Evolutionary conservation across 495 filamentous ascomycete species (phyloP), one percentile per base, ranked within the genome.

Genomic region (Penicillium bialowiezense): DNA sequence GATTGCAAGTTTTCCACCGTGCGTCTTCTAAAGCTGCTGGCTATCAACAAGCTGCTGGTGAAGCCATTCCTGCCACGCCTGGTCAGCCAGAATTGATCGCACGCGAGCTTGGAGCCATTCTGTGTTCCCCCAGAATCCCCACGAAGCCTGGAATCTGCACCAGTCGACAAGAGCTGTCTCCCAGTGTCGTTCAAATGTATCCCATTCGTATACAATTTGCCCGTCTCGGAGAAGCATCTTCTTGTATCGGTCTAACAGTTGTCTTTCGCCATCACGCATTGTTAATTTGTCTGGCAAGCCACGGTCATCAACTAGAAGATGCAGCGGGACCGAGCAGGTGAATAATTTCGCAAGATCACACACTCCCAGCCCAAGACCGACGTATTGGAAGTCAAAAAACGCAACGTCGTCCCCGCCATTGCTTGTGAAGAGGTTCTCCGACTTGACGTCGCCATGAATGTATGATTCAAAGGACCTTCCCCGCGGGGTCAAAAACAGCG

Each of bases 71-170:
- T 60, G 57, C 69, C 69, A 72, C 23, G 26, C 47, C 21, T 44
- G 50, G 40, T 69, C 58, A 20, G 35, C 34, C 34, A 72, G 20
- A 7, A 72, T 72, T 6, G 62, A 69, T 32, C 63, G 56, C 1
- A 72, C 69, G 31, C 69, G 61, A 3, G 67, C 67, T 41, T 67
- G 61, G 19, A 72, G 63, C 69, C 69, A 72, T 48, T 70, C 65
- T 0, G 69, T 72, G 29, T 72, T 70, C 7, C 69, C 69, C 69
- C 69, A 72, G 29, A 72, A 72, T 0, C 69, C 69, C 69, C 69
- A 72, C 3, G 69, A 72, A 1, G 69, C 69, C 54, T 72, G 69
- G 41, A 72, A 72, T 38, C 69, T 28, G 55, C 67, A 72, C 69
- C 69, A 72, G 47, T 72, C 69, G 3, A 70, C 69, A 33, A 72